Base-by-base conservation (phyloP, 768 basidiomycete species). In the Gelatoporia subvermispora region DNA sequence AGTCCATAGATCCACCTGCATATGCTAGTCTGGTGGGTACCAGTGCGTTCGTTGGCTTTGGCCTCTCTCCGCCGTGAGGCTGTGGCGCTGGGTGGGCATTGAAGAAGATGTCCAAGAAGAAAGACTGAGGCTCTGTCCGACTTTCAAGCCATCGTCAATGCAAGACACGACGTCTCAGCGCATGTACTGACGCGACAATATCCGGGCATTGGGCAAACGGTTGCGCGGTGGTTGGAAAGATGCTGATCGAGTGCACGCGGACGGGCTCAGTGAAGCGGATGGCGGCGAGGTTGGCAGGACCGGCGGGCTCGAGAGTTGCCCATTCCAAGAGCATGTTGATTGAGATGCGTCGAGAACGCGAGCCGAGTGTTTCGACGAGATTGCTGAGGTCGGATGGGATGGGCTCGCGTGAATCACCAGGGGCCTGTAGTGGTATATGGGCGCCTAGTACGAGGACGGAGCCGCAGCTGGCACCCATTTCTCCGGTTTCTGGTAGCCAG, bases 71-170 rank as follows among this genome's bases (percentile, higher is more conserved):
- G 3, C 63, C 62, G 38, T 72, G 66, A 1, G 68, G 59, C 4
- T 74, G 73, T 20, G 68, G 51, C 3, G 79, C 68, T 1, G 79
- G 73, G 24, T 81, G 77, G 0, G 85, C 82, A 66, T 88, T 89
- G 67, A 91, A 82, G 64, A 79, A 88, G 8, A 89, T 68, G 46
- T 89, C 78, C 16, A 88, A 69, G 59, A 81, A 84, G 69, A 90
- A 89, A 0, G 84, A 75, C 5, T 79, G 75, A 0, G 87, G 88
- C 52, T 84, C 78, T 22, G 88, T 91, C 50, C 71, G 68, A 47
- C 88, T 89, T 50, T 17, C 23, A 20, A 47, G 28, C 28, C 47
- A 37, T 51, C 24, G 28, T 65, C 36, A 58, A 45, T 41, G 35
- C 22, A 23, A 17, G 44, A 23, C 16, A n/a, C 25, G 18, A 31